A percentile compares a stretch with the other conserved stretches of the same genome.
Conservation (phyloP, 306 rosid genomes). For the Alnus glutinosa region DNA sequence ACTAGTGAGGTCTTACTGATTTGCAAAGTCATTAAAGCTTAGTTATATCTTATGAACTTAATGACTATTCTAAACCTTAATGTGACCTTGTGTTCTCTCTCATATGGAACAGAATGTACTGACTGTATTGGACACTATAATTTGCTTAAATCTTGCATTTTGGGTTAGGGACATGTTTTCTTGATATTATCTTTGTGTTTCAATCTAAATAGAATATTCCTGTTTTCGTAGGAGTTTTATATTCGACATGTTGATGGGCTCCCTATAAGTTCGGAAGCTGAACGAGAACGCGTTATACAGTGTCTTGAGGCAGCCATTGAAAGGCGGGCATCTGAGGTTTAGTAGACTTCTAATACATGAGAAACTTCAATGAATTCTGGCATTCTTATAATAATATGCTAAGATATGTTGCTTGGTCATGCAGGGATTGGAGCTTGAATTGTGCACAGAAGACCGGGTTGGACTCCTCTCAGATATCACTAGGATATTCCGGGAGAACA, state of each 20-base stretch:
- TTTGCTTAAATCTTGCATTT: not conserved
- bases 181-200: constrained; percentile 9
- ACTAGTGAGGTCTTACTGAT: not conserved
- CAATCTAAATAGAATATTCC: not conserved
- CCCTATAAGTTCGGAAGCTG: constrained; percentile 89
- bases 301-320: constrained; percentile 98
- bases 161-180: not conserved
- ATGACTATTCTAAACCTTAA: not conserved
- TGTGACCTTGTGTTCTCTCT: not conserved
- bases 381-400: constrained; percentile 14
- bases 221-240: constrained; percentile 68
- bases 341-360: not conserved
- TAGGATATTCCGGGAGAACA: constrained; percentile 86
- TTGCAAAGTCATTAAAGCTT: not conserved
- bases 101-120: not conserved
- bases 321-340: constrained; percentile 87
- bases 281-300: constrained; percentile 74
- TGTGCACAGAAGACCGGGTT: constrained; percentile 72
- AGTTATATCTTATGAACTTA: not conserved
- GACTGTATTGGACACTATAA: not conserved
- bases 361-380: not conserved
- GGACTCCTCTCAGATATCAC: constrained; percentile 95
- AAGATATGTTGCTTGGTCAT: constrained; percentile 27
- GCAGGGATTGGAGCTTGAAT: constrained; percentile 91
- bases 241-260: constrained; percentile 87